Conservation (phyloP, 139 green algal genomes). For the Micractinium sp. region DNA sequence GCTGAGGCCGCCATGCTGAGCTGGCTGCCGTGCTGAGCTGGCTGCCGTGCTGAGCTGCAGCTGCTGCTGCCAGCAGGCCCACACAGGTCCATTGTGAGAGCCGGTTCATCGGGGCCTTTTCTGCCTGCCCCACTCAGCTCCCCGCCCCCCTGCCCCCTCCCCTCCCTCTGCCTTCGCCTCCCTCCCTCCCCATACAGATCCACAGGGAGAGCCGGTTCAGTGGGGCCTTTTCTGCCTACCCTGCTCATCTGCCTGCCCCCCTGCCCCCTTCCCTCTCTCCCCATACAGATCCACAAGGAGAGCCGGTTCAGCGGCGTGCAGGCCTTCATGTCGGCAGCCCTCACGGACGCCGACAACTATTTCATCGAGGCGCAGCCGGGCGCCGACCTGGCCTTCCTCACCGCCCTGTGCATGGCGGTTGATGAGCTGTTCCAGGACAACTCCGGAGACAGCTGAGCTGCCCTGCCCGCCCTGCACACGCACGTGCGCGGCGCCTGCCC, state of each 20-base stretch:
- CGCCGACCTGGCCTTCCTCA: background rate
- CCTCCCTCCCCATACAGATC: background rate
- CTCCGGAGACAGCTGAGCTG: background rate
- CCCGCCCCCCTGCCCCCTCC: no score
- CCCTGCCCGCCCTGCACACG: no score
- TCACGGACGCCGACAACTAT: background rate
- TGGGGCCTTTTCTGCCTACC: no score
- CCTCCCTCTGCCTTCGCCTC: no score
- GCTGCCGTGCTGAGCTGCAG: no score
- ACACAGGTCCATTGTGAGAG: no score
- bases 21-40: no score
- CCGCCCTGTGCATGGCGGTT: background rate
- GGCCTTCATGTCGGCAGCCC: background rate
- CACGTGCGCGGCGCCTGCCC: background rate
- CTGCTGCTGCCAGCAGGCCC: no score
- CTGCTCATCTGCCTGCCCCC: no score
- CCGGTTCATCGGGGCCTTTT: no score
- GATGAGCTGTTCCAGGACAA: slow-evolving; percentile 15
- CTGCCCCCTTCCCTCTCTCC: background rate
- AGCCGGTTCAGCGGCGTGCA: background rate
- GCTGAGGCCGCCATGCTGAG: no score
- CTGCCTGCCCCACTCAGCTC: no score
- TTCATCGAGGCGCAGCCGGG: background rate
- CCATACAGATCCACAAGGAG: slow-evolving; percentile 9
- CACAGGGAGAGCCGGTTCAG: slow-evolving; percentile 11